Base-by-base conservation (phyloP, 805 yeast species). In the Barnettozyma populi region DNA sequence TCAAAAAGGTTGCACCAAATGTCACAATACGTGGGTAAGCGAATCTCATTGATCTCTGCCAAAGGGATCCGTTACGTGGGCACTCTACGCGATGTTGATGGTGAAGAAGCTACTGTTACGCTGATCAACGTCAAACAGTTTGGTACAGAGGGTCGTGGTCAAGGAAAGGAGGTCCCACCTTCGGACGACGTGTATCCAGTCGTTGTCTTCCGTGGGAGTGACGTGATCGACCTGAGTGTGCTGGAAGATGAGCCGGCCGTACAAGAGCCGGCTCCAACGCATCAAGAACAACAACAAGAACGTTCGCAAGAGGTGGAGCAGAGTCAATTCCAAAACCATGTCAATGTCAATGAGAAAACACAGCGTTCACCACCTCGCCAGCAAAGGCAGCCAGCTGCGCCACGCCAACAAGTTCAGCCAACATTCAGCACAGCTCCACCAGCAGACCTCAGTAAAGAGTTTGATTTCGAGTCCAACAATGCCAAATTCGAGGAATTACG, bases 61-160 rank as follows among this genome's bases (percentile, higher is more conserved):
- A 82, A 86, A 57, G 88, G 87, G 35, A 82, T 86, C 51, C 75
- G 81, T 54, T 92, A 92, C 63, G 94, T 89, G 49, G 99, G 99
- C 29, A 70, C 79, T n/a, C 75, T 92, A 61, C 89, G 87, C 55
- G 83, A 80, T 56, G 88, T 94, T 60, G 89, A 89, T 65, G 94
- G 96, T 25, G 90, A 87, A 50, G 86, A 85, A 51, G 87, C 96
- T 54, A 89, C 97, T 2, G 94, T 92, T 44, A 83, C 97, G 6
- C 75, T 92, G 60, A 76, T 76, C 42, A 73, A 81, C 46, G 98
- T 92, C 43, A 76, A 88, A 52, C 81, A 89, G 44, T 83, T 83
- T 55, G 99, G 98, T 47, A 86, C 97, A 19, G 98, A 92, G 66
- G 97, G 96, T 27, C 79, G 98, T 59, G 89, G 85, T 63, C 84